Conservation (phyloP, 2,329 filamentous ascomycete genomes). For the Epichloe hybrida region DNA sequence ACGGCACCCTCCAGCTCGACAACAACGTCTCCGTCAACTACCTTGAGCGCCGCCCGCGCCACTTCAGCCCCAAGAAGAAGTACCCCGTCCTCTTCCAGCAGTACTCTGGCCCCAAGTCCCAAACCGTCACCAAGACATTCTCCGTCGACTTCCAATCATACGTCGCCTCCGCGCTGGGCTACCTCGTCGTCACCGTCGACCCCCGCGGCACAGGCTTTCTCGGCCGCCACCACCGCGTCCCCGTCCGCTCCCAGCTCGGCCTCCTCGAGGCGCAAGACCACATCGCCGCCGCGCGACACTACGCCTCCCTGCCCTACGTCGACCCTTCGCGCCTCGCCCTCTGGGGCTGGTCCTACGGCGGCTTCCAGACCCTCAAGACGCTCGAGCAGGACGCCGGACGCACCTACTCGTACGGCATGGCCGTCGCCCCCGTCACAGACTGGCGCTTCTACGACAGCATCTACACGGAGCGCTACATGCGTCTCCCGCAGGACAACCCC, state of each 20-base stretch:
- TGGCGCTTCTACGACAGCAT: constrained; percentile 93
- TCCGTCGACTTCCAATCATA: constrained; percentile 82
- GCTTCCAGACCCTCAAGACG: constrained; percentile 89
- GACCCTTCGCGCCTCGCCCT: constrained; percentile 75
- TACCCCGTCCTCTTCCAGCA: constrained; percentile 93
- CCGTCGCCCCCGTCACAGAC: constrained; percentile 95
- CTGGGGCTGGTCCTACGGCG: constrained; percentile 98
- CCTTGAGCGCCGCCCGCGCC: constrained; percentile 76
- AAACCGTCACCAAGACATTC: constrained; percentile 72
- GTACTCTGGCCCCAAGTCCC: constrained; percentile 90
- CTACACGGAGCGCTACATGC: constrained; percentile 96
- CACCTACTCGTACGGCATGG: constrained; percentile 95
- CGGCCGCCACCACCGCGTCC: constrained; percentile 69
- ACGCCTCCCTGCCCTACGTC: constrained; percentile 69
- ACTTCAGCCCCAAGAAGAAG: constrained; percentile 70
- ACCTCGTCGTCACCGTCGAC: constrained; percentile 90
- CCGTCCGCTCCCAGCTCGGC: constrained; percentile 73
- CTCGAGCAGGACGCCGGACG: constrained; percentile 79
- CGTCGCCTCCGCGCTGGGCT: constrained; percentile 71
- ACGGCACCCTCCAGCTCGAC: constrained; percentile 67
- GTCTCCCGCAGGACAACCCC: constrained; percentile 72
- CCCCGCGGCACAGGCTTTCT: constrained; percentile 85
- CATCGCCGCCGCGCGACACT: constrained; percentile 77
- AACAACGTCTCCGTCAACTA: constrained; percentile 59
- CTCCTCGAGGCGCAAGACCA: constrained; percentile 79